Base-by-base conservation (phyloP, 2,329 filamentous ascomycete species). In the Fusarium xylarioides region DNA sequence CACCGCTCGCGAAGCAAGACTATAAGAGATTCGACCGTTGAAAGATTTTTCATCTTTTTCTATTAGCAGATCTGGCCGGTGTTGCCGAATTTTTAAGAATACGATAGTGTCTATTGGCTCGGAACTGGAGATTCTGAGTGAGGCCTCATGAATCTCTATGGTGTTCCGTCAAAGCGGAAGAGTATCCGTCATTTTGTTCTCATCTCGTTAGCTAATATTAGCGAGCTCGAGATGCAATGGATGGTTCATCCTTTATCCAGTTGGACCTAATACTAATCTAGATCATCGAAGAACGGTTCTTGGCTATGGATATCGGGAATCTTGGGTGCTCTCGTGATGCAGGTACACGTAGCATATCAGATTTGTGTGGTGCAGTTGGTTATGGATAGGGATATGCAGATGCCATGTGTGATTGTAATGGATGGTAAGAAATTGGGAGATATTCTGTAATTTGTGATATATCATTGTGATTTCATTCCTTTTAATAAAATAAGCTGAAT, bases 191-290 rank as follows among this genome's bases (percentile, higher is more conserved):
- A 52, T 35, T 57, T 26, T 43, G 23, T 40, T 43, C 34, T 46
- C 65, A 68, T 68, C 65, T 68, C 65, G 63, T 46, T 55, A 28
- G 38, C 42, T 54, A 26, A 58, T 35, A 43, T 58, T 57, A 52
- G 35, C 59, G 50, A 59, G n/a, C 34, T 54, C n/a, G 18, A 47
- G 40, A 14, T 52, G 46, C 9, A 53, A 38, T 46, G 32, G 38
- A 21, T 42, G 47, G 50, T 10, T 63, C 43, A 53, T 69, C 35
- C 23, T 55, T 40, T 44, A 35, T 57, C 46, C 49, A 42, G 23
- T 15, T 55, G n/a, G n/a, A 44, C 35, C 37, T 42, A 18, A 54
- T 42, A 42, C 35, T 28, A n/a, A 37, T 37, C 28, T 43, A 47
- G 58, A 65, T 69, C 42, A 18, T 65, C 46, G 62, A 65, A 34